phyloP scores from a whole-genome alignment of 2,329 filamentous ascomycete genomes.

The Botrytis fragariae region DNA sequence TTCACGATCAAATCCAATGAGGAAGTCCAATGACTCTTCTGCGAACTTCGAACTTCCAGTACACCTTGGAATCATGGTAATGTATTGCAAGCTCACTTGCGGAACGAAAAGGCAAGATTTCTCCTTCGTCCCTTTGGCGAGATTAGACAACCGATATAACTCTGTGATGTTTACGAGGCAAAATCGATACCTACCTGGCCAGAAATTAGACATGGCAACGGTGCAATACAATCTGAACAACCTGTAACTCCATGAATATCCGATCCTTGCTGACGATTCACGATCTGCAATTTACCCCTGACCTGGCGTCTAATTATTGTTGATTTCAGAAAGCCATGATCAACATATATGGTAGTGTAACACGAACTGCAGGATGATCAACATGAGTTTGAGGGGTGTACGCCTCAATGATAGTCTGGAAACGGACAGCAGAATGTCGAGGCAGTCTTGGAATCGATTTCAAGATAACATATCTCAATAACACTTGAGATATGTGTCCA shows the following conservation, averaged over 20 bases:
- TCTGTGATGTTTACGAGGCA: neutral
- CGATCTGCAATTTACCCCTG: neutral
- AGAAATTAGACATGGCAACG: neutral
- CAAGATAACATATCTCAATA: neutral
- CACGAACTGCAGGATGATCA: slow-evolving; percentile 12
- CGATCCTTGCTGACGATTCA: neutral
- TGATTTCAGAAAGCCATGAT: slow-evolving; percentile 2
- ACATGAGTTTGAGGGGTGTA: neutral
- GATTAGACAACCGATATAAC: neutral
- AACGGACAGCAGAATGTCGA: slow-evolving; percentile 1
- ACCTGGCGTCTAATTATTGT: neutral
- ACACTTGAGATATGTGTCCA: neutral
- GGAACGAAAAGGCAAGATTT: neutral
- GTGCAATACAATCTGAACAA: neutral
- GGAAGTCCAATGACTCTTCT: neutral
- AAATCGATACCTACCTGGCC: neutral
- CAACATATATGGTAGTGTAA: neutral
- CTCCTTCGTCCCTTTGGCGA: neutral
- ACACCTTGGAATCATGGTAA: neutral
- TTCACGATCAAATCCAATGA: neutral
- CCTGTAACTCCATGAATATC: neutral
- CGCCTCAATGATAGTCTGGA: neutral
- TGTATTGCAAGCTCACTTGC: neutral
- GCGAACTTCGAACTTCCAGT: neutral
- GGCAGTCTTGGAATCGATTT: neutral